Conservation (phyloP, 768 basidiomycete genomes). For the Termitomyces sp. region DNA sequence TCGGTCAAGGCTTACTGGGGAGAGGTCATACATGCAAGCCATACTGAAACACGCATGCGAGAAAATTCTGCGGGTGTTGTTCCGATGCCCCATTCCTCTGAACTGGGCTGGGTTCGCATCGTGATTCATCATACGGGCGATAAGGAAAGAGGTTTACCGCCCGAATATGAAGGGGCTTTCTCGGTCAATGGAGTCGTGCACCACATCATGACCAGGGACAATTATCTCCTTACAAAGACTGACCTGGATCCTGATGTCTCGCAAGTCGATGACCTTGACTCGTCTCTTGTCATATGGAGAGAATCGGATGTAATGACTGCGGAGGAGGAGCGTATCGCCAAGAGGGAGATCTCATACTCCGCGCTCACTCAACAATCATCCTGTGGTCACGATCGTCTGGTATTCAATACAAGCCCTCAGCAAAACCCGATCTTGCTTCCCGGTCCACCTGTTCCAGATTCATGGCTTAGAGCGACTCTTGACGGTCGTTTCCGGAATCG, state of each 20-base stretch:
- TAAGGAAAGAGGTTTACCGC: slow-evolving; percentile 35
- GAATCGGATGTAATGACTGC: slow-evolving; percentile 61
- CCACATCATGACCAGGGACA: slow-evolving; percentile 66
- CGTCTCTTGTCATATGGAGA: slow-evolving; percentile 65
- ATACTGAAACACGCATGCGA: slow-evolving; percentile 49
- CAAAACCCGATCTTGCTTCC: slow-evolving; percentile 45
- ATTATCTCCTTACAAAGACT: slow-evolving; percentile 60
- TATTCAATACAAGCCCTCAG: slow-evolving; percentile 56
- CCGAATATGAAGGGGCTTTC: slow-evolving; percentile 75
- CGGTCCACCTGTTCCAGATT: slow-evolving; percentile 19
- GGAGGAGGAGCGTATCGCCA: slow-evolving; percentile 36
- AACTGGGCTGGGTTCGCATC: slow-evolving; percentile 75
- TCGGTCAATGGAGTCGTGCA: slow-evolving; percentile 59
- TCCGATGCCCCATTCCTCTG: slow-evolving; percentile 35
- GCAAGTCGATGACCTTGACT: slow-evolving; percentile 37
- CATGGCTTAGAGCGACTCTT: slow-evolving; percentile 40
- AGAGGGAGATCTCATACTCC: slow-evolving; percentile 22
- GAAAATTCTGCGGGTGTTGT: slow-evolving; percentile 57
- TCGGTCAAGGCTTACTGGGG: slow-evolving; percentile 68
- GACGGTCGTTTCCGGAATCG: slow-evolving; percentile 25
- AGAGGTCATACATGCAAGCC: slow-evolving; percentile 59
- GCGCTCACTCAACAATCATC: slow-evolving; percentile 20
- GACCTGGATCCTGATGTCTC: slow-evolving; percentile 47
- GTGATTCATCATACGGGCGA: slow-evolving; percentile 65
- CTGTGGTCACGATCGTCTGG: slow-evolving; percentile 68